Evolutionary conservation across 1,139 yeast species (phyloP).

Genomic region (Fermentozyma sake): DNA sequence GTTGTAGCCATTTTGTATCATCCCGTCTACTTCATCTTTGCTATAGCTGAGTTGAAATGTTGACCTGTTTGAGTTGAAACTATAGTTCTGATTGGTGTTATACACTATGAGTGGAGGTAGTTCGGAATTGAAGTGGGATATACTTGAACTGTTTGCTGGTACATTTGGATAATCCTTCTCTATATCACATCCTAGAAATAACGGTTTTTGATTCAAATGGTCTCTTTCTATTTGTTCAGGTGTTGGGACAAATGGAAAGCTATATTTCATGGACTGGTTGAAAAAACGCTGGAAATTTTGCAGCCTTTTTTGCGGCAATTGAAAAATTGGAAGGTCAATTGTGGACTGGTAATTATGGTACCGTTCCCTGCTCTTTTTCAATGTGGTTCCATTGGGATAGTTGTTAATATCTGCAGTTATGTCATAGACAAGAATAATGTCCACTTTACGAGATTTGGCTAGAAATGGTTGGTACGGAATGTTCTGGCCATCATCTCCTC

Average conservation of each 20-base stretch:
- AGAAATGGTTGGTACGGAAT: constrained; percentile 39
- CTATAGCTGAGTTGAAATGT: constrained; percentile 55
- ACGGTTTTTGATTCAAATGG: constrained; percentile 33
- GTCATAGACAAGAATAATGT: constrained; percentile 34
- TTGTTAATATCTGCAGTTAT: constrained; percentile 35
- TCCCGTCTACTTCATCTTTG: constrained; percentile 32
- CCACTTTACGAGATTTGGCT: constrained; percentile 24
- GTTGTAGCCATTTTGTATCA: constrained; percentile 50
- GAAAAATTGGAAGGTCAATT: constrained; percentile 16
- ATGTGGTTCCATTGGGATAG: constrained; percentile 37
- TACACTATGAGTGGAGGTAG: constrained; percentile 56
- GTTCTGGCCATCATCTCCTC: constrained; percentile 45
- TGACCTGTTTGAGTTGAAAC: constrained; percentile 49
- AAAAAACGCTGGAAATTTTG: too few relatives aligned
- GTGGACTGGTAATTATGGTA: constrained; percentile 16
- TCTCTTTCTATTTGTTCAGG: constrained; percentile 23
- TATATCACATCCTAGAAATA: constrained; percentile 56
- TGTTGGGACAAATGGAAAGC: constrained; percentile 38
- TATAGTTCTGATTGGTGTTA: constrained; percentile 39
- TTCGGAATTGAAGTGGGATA: constrained; percentile 3
- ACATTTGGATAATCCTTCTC: constrained; percentile 21
- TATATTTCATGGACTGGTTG: too few relatives aligned
- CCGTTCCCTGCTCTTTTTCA: constrained; percentile 16
- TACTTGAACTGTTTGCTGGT: neutral
- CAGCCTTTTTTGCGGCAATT: constrained; percentile 7